Base-by-base conservation (phyloP, 208 protist species). In the Wallacemonas sp. region DNA sequence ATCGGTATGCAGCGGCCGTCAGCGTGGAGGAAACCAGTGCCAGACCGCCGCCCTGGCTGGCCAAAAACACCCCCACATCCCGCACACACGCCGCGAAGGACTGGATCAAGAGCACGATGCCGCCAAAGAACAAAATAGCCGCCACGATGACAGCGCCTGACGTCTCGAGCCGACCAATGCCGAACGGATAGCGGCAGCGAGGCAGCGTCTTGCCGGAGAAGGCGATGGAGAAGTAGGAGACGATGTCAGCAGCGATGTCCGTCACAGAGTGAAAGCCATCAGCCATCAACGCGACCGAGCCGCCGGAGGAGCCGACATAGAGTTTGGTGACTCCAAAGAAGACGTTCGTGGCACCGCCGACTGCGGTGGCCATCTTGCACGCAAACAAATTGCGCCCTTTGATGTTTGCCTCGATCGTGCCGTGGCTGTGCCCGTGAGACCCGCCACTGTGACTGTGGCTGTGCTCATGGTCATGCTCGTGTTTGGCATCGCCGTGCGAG, bases 201-300 rank as follows among this genome's bases (percentile, higher is more conserved):
- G 90, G 85, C 2, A 96, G 46, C 38, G 63, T 70, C 41, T 81
- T 82, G 33, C 61, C 62, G 12, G 87, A 82, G 42, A 92, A 70
- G 0, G 83, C 78, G 60, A 96, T 70, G 36, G 87, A 75, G 17
- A 62, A 54, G 64, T 91, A 96, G 19, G 90, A 96, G 54, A 94
- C 75, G 44, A 84, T 69, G 61, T 96, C 90, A 0, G 90, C 77
- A 15, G 92, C 41, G 44, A 96, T 72, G 67, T 96, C 90, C 8
- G 86, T 88, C n/a, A 96, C 60, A 8, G 90, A 65, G 60, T 96
- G 90, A 54, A 94, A 90, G 39, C 90, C 90, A 63, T 96, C 90
- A 22, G 90, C 90, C 30, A 96, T 71, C 38, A 96, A 79, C 15
- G 90, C 90, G 6, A 94, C 86, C 12, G 85, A 94, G 49, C 90